Conservation (phyloP, 2,329 filamentous ascomycete genomes). For the Reticulascus tulasneorum region DNA sequence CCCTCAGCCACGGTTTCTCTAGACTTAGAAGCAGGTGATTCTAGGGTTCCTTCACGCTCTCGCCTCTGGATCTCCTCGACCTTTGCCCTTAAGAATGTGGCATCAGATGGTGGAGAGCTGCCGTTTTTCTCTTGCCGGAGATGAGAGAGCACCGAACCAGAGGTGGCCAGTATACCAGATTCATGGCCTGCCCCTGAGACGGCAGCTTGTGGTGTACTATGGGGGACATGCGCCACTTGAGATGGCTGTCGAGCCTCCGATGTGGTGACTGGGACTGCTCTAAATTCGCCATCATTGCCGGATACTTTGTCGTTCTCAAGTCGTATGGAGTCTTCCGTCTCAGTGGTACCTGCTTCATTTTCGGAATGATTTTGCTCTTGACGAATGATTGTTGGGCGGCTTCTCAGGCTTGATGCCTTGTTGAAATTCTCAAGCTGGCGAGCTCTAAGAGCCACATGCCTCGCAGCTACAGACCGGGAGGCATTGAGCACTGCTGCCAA, state of each 20-base stretch:
- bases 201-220: constrained; percentile 3
- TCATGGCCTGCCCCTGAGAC: neutral
- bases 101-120: constrained; percentile 7
- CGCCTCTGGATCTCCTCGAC: neutral
- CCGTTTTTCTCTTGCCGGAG: constrained; percentile 7
- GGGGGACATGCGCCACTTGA: constrained; percentile 7
- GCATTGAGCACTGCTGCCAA: constrained; percentile 66
- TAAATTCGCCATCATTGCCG: no score
- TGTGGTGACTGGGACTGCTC: no score
- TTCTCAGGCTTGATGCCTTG: constrained; percentile 40
- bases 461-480: constrained; percentile 62
- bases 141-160: constrained; percentile 10
- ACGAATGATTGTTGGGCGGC: no score
- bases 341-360: no score
- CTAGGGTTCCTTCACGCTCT: neutral
- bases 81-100: constrained; percentile 5
- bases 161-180: constrained; percentile 5
- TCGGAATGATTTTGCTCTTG: no score
- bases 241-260: no score
- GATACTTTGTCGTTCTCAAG: no score
- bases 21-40: neutral
- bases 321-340: no score
- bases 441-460: constrained; percentile 55
- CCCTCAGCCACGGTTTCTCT: constrained; percentile 10
- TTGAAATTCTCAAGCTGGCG: constrained; percentile 50